Percentiles rank a stretch among this genome's conserved stretches.
phyloP scores from a whole-genome alignment of 192 early-diverging fungal species.

The Irineochytrium annulatum region DNA sequence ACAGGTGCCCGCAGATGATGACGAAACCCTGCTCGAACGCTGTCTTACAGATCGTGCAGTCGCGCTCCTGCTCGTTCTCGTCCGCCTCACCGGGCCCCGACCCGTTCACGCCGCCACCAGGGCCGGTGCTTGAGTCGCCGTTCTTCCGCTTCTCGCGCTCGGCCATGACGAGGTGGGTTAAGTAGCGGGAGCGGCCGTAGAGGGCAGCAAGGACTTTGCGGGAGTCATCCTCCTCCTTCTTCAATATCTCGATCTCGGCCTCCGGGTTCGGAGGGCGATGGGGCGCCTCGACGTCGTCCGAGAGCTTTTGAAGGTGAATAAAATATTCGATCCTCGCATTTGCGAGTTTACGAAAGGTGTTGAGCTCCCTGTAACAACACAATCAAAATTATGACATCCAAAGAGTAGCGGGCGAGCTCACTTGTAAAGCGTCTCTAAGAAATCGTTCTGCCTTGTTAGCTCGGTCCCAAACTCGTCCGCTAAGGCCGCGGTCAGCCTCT shows the following conservation, averaged over 20 bases:
- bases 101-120: no score
- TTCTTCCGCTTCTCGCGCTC: not conserved
- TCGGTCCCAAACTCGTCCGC: no score
- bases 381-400: no score
- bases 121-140: no score
- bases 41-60: slow-evolving; percentile 27
- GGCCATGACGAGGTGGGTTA: slow-evolving; percentile 9
- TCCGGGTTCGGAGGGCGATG: slow-evolving; percentile 21
- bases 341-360: slow-evolving; percentile 21
- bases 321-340: slow-evolving; percentile 43
- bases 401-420: no score
- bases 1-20: slow-evolving; percentile 45
- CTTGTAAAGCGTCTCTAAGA: no score
- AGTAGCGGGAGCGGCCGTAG: slow-evolving; percentile 17
- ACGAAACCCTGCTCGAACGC: slow-evolving; percentile 28
- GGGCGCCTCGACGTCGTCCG: slow-evolving; percentile 30
- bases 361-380: slow-evolving; percentile 32
- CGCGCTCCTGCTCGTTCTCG: slow-evolving; percentile 10
- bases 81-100: not conserved
- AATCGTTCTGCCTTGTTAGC: no score
- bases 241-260: not conserved
- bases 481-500: no score
- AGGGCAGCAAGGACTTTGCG: slow-evolving; percentile 11
- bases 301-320: slow-evolving; percentile 34
- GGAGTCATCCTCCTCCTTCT: slow-evolving; percentile 7